phyloP scores from a whole-genome alignment of 345 rosid species.

The Zanthoxylum bungeanum region DNA sequence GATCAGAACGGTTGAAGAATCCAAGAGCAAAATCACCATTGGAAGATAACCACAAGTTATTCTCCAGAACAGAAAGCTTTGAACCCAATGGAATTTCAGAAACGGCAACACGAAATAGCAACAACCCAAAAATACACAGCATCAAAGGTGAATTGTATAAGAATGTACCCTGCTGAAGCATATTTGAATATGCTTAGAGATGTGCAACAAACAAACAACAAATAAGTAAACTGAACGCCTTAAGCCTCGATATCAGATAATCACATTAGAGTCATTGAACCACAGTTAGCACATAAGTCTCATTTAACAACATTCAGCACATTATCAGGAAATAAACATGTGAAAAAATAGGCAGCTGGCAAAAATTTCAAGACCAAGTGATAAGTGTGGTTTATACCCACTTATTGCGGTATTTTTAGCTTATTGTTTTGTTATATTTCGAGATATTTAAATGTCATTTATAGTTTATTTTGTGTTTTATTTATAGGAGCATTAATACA shows the following conservation, averaged over 20 bases:
- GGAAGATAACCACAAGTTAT: constrained; percentile 60
- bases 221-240: constrained; percentile 12
- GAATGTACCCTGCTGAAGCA: constrained; percentile 28
- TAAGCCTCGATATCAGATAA: constrained; percentile 5
- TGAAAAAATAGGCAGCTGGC: neutral
- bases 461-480: no score
- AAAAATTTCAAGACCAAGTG: constrained; percentile 17
- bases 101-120: constrained; percentile 29
- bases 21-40: constrained; percentile 70
- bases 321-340: constrained; percentile 1
- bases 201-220: constrained; percentile 17
- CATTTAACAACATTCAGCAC: constrained; percentile 1
- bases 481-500: no score
- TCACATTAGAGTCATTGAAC: constrained; percentile 9
- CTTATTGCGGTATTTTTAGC: no score
- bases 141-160: constrained; percentile 26
- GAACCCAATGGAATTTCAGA: constrained; percentile 65
- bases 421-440: no score
- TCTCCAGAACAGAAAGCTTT: constrained; percentile 47
- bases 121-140: constrained; percentile 37
- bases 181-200: constrained; percentile 28
- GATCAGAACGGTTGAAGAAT: constrained; percentile 49
- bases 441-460: no score
- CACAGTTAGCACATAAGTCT: no score
- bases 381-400: no score